Evolutionary conservation across 495 filamentous ascomycete species (phyloP).

Genomic region (Pseudevernia furfuracea): DNA sequence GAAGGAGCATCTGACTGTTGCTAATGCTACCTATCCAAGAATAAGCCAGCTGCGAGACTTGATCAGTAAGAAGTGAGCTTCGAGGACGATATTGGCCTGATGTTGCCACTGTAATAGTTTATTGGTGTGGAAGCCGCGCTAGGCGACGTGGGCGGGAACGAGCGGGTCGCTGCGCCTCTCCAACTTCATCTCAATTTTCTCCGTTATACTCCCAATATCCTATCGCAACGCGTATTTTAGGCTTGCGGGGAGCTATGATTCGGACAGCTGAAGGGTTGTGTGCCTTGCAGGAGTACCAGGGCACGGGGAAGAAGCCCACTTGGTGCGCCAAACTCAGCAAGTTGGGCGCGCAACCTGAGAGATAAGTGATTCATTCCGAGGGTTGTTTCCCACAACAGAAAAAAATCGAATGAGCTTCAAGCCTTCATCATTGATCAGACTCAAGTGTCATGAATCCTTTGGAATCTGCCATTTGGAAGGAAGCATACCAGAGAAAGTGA

Average conservation of each 20-base stretch:
- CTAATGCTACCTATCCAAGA: background rate
- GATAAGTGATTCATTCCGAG: background rate
- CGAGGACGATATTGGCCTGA: background rate
- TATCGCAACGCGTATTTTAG: background rate
- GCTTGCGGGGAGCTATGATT: background rate
- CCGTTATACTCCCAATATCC: background rate
- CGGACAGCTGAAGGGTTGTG: background rate
- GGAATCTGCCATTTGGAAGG: background rate
- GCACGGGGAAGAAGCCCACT: background rate
- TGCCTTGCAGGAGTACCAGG: background rate
- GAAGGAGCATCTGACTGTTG: constrained; percentile 10
- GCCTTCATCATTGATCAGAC: background rate
- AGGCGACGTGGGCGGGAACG: background rate
- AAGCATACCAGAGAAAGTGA: background rate
- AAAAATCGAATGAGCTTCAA: background rate
- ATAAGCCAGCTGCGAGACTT: background rate
- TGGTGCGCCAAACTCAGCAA: background rate
- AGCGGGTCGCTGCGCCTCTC: background rate
- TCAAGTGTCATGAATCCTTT: background rate
- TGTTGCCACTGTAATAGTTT: background rate
- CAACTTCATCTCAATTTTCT: background rate
- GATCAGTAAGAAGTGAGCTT: background rate
- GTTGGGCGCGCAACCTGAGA: background rate
- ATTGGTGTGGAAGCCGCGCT: background rate
- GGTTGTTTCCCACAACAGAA: background rate